Base-by-base conservation (phyloP, 345 rosid species). In the Dovyalis caffra region DNA sequence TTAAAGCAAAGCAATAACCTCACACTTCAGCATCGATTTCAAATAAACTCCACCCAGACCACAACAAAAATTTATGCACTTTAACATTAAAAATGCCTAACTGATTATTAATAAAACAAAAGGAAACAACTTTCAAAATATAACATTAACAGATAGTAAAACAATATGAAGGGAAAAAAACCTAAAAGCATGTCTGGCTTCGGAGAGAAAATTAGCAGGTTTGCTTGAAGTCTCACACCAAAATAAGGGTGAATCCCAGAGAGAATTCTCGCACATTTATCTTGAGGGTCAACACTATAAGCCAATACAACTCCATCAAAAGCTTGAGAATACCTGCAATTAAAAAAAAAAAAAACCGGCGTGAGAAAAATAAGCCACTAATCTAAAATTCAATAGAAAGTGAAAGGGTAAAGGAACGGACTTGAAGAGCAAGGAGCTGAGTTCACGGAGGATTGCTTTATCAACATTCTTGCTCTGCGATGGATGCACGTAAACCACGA, bases 271-370 rank as follows among this genome's bases (percentile, higher is more conserved):
- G 89, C 93, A 28, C 33, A 64, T 71, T 86, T 83, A 80, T 88
- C 86, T 18, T 68, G 77, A 78, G 87, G 51, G 63, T 67, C 80
- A 38, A 87, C 82, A 73, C 83, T 92, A 78, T 87, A 91, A 40
- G 97, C 98, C 86, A 95, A 76, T 20, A 93, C 75, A 15, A 87
- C 92, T 3, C 96, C 97, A 62, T 85, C 97, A 56, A 90, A 91
- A 29, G 70, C 73, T 73, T 91, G 94, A 76, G 62, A 85, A 77
- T 76, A 93, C 87, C 96, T 93, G 87, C 20, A 79, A 43, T 43
- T 3, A n/a, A 76, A 62, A 49, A 61, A 0, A 40, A 49, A 31
- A 62, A 45, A 26, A 10, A 21, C n/a, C n/a, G 9, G 4, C 16
- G 2, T 33, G 15, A 45, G 47, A 43, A 25, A 45, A 26, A 16